phyloP scores from a whole-genome alignment of 129 eudicot genomes.

The Saposhnikovia divaricata region DNA sequence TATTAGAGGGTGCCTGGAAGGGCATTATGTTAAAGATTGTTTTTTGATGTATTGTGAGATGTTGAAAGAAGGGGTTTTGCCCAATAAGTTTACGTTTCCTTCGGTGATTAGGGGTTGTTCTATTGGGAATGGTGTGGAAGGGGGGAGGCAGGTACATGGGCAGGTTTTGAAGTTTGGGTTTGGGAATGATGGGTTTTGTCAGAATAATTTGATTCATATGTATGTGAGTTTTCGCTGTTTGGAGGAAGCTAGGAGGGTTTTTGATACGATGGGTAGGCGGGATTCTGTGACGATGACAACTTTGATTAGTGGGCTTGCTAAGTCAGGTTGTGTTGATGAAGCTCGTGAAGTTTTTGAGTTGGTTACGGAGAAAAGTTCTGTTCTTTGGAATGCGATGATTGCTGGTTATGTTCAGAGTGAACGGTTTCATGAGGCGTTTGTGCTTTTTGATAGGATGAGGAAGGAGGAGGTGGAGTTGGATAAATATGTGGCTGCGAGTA shows the following conservation, averaged over 20 bases:
- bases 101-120: conserved; percentile 41
- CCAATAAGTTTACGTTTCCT: conserved; percentile 51
- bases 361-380: conserved; percentile 40
- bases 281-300: conserved; percentile 50
- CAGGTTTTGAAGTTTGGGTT: conserved; percentile 44
- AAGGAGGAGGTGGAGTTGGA: conserved; percentile 29
- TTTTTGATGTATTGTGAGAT: conserved; percentile 35
- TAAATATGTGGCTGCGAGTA: conserved; percentile 65
- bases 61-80: conserved; percentile 27
- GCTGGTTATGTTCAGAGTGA: conserved; percentile 43
- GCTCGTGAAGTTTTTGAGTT: conserved; percentile 39
- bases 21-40: conserved; percentile 25
- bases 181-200: conserved; percentile 34
- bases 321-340: conserved; percentile 30
- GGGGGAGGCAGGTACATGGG: conserved; percentile 46
- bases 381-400: conserved; percentile 53
- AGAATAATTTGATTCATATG: conserved; percentile 53
- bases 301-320: conserved; percentile 53
- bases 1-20: conserved; percentile 38
- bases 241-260: conserved; percentile 43
- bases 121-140: conserved; percentile 23
- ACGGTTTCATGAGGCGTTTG: conserved; percentile 46
- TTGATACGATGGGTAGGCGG: conserved; percentile 37
- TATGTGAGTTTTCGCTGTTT: conserved; percentile 36
- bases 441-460: conserved; percentile 38